Base-by-base conservation (phyloP, 768 basidiomycete species). In the Mrakia frigida region DNA sequence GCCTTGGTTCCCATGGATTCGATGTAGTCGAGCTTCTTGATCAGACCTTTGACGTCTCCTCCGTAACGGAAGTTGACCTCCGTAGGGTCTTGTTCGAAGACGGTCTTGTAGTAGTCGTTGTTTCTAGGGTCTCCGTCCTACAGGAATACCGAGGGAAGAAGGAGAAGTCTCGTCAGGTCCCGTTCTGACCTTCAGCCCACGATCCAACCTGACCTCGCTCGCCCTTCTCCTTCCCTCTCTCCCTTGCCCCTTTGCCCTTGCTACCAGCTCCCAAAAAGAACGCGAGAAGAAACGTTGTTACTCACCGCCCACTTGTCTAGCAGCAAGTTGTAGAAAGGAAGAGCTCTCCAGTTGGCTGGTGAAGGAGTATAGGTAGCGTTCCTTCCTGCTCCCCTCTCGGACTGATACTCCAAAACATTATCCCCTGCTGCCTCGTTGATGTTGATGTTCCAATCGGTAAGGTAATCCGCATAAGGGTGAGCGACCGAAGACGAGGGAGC, bases 51-150 rank as follows among this genome's bases (percentile, higher is more conserved):
- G 80, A 94, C 87, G 83, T 97, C 94, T 72, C 94, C 94, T 74
- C 94, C 94, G 78, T 88, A 91, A 60, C 94, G 90, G 25, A 96
- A 87, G 81, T 95, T 92, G 0, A 92, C 93, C 83, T 96, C 94
- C 77, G 90, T 86, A 85, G 89, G 90, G 85, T 96, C 94, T 81
- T 87, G 88, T 82, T 97, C 94, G 83, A 86, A 93, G 82, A 87
- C 86, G 33, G 92, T 88, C 37, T 86, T 86, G 82, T 94, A 97
- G 83, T 85, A 95, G 85, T 96, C 92, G 82, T 97, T 94, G 82
- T 96, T 97, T 61, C 88, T 84, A 3, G 94, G 94, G 82, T 94
- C 91, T 0, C 94, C 94, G 80, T 96, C 93, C 77, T 78, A 50
- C n/a, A n/a, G n/a, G n/a, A n/a, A n/a, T n/a, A n/a, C n/a, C n/a